Evolutionary conservation across 345 rosid species (phyloP), one percentile per base, ranked within the genome.

Genomic region (Boechera stricta): DNA sequence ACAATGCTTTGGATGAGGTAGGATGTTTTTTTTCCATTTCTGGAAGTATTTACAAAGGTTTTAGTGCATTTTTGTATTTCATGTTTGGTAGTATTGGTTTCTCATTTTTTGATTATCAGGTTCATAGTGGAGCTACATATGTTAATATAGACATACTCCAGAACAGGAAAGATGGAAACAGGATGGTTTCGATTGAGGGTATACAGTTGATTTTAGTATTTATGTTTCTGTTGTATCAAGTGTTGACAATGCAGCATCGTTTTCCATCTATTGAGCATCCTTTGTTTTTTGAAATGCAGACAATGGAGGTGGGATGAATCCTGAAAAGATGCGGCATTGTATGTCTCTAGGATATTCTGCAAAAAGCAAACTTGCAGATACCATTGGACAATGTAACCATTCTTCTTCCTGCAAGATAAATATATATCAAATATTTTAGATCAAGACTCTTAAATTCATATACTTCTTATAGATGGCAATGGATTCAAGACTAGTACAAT

Each of bases 401-500:
- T 63, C 33, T 74, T 62, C 38, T 39, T 47, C 15, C 11, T 33
- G 15, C 31, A 9, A 58, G n/a, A 31, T 28, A 61, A 26, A 35
- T 73, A 8, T 44, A 36, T 18, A 10, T 42, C 9, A 72, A 51
- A 41, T 49, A 15, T n/a, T 48, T 39, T 58, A 10, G 51, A 51
- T 24, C 33, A 29, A 15, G 26, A 21, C 3, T 24, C 57, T 67
- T n/a, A 21, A n/a, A 24, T 72, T 59, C 16, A 10, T 67, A 9
- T 53, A 8, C 42, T 49, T 26, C n/a, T 28, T 64, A 15, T 82
- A 94, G 97, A 94, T 88, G 97, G 98, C 18, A 91, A 94, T 85
- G 98, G 98, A 63, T 94, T 94, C 78, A 94, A 94, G 87, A 92
- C 98, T 13, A 94, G 99, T 80, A 94, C 98, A 33, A 94, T 94